Conservation (phyloP, 164 flowering plant species). For the grape (Vitis vinifera) region DNA sequence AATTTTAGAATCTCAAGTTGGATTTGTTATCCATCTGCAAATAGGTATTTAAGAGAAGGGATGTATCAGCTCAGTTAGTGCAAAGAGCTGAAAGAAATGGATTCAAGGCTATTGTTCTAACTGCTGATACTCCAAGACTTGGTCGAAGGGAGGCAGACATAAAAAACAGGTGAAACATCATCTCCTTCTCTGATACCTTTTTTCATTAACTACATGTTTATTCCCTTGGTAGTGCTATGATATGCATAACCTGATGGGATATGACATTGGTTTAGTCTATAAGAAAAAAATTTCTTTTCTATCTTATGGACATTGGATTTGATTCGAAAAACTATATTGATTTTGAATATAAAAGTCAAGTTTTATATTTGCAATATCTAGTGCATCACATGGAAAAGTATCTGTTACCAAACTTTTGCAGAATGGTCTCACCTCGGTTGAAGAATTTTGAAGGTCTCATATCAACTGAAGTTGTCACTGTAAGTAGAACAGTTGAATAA, state of each 20-base stretch:
- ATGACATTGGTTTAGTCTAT: no score
- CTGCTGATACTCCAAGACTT: slow-evolving; percentile 58
- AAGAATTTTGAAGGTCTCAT: slow-evolving; percentile 79
- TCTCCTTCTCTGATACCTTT: no score
- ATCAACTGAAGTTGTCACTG: slow-evolving; percentile 46
- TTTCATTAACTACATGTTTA: no score
- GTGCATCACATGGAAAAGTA: no score
- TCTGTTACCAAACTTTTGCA: slow-evolving; percentile 27
- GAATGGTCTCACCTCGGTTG: slow-evolving; percentile 61
- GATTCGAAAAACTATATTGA: no score
- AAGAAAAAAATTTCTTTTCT: no score
- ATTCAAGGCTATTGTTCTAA: slow-evolving; percentile 62
- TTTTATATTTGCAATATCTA: no score
- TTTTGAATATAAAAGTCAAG: no score
- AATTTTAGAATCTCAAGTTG: neutral
- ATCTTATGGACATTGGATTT: no score
- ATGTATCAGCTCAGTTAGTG: slow-evolving; percentile 47
- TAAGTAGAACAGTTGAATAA: slow-evolving; percentile 28
- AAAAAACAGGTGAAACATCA: slow-evolving; percentile 39
- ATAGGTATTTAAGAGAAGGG: slow-evolving; percentile 54
- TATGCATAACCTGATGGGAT: no score
- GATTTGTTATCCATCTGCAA: neutral
- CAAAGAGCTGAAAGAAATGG: slow-evolving; percentile 69
- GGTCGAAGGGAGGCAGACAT: slow-evolving; percentile 69
- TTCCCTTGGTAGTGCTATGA: no score